Conservation (phyloP, 768 basidiomycete genomes). For the Amanita thiersii region DNA sequence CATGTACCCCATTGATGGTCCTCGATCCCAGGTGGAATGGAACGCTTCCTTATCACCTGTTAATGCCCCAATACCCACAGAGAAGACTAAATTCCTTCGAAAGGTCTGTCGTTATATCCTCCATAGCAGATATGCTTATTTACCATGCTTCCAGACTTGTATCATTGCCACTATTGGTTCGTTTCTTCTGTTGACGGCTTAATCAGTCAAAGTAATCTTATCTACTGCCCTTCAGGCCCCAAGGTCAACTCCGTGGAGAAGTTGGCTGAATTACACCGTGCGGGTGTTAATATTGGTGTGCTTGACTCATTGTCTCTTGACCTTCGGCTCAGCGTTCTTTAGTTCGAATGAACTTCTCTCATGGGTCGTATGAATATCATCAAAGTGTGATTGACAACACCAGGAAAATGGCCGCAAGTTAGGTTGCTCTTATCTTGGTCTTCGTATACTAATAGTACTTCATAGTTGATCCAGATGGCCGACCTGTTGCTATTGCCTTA, state of each 20-base stretch:
- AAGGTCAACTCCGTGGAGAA: slow-evolving; percentile 92
- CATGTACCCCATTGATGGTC: slow-evolving; percentile 53
- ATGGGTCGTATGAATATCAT: slow-evolving; percentile 97
- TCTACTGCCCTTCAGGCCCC: slow-evolving; percentile 72
- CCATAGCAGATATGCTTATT: slow-evolving; percentile 8
- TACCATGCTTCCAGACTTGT: slow-evolving; percentile 54
- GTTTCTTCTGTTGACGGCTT: slow-evolving; percentile 15
- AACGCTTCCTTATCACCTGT: slow-evolving; percentile 73
- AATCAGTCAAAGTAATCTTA: slow-evolving; percentile 6
- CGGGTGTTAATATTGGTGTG: slow-evolving; percentile 97
- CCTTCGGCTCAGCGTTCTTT: slow-evolving; percentile 3
- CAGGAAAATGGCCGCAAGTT: slow-evolving; percentile 74
- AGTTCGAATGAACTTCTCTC: slow-evolving; percentile 99
- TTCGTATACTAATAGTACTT: slow-evolving; percentile 8
- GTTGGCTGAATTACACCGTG: slow-evolving; percentile 73
- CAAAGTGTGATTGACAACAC: slow-evolving; percentile 99
- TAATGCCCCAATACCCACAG: slow-evolving; percentile 60
- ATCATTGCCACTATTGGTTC: slow-evolving; percentile 98
- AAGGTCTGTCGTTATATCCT: slow-evolving; percentile 54
- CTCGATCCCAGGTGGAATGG: slow-evolving; percentile 89
- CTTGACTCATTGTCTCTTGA: slow-evolving; percentile 11
- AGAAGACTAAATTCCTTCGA: slow-evolving; percentile 79
- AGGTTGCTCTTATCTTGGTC: slow-evolving; percentile 15
- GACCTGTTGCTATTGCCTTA: slow-evolving; percentile 94
- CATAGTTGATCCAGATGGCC: slow-evolving; percentile 62